Evolutionary conservation across 1,284 basidiomycete genomes (phyloP), one percentile per base, ranked within the genome.

Genomic region (Naganishia albida): DNA sequence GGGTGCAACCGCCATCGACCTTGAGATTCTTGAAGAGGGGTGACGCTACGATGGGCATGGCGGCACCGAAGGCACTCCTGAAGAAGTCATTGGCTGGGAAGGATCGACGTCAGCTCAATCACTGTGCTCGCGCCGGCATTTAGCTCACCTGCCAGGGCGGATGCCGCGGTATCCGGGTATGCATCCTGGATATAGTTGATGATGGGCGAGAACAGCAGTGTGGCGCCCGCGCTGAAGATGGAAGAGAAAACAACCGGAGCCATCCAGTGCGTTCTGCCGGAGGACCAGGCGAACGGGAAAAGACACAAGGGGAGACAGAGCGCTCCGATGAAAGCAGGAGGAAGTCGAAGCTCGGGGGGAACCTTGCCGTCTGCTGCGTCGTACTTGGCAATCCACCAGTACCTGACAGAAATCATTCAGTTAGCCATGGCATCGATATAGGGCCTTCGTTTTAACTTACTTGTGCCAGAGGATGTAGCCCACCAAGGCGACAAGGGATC

Each of bases 261-360:
- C 43, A 75, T 72, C 75, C 75, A 77, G 49, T 70, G 70, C 7
- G 71, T 72, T 25, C 72, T 30, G 30, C 71, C 71, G 8, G 72
- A 66, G 1, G 70, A 67, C 75, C 75, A 76, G 1, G 70, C 74
- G 62, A 76, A 75, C 71, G 70, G 72, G 63, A 76, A 73, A 8
- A 75, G 66, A 44, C 73, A 75, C 50, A 74, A 51, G 7, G 74
- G 73, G 44, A 71, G 71, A 51, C 71, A 70, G 62, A 74, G 69
- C 1, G 70, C 71, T 7, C 70, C 73, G 8, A 67, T 53, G 53
- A 71, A 67, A 3, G 73, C 67, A 55, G 70, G 68, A 0, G 69
- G 70, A 7, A 76, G 50, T 28, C 74, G 68, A 7, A 65, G 51
- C 59, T 76, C 75, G 1, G 75, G 75, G 16, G 66, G 52, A 48